These are phyloP conservation scores for Podaxis sp. DNA, from an alignment of 768 basidiomycete genomes.

Conservation along the genomic window DNA sequence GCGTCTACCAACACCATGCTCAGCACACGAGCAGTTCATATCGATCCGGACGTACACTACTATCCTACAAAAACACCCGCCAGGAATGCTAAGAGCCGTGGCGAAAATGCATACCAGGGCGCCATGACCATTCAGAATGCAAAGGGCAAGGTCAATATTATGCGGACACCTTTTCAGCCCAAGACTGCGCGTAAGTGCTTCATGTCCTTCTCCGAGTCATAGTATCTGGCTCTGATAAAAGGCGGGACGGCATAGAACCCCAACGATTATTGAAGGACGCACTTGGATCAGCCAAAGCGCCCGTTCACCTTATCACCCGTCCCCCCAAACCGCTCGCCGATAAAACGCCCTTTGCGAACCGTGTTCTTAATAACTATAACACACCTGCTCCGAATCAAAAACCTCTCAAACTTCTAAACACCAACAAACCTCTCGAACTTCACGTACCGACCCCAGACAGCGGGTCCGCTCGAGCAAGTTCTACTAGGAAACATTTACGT, in stretches of 20 bases:
- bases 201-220: neutral
- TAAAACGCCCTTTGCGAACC: slow-evolving; percentile 77
- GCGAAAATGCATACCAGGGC: slow-evolving; percentile 47
- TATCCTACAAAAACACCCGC: slow-evolving; percentile 55
- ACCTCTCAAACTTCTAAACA: slow-evolving; percentile 30
- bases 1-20: slow-evolving; percentile 27
- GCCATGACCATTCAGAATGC: slow-evolving; percentile 48
- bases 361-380: slow-evolving; percentile 22
- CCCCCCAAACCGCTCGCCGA: slow-evolving; percentile 57
- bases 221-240: neutral
- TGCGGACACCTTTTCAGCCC: slow-evolving; percentile 35
- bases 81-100: slow-evolving; percentile 37
- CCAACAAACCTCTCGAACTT: slow-evolving; percentile 16
- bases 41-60: slow-evolving; percentile 28
- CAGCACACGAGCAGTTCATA: slow-evolving; percentile 33
- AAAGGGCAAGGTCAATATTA: slow-evolving; percentile 27
- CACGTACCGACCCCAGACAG: slow-evolving; percentile 34
- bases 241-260: slow-evolving; percentile 14
- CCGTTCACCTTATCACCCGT: slow-evolving; percentile 21
- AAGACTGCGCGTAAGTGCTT: slow-evolving; percentile 29
- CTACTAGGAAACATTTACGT: slow-evolving; percentile 61
- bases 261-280: slow-evolving; percentile 21
- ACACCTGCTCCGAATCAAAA: slow-evolving; percentile 19
- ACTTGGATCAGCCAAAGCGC: slow-evolving; percentile 17
- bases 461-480: slow-evolving; percentile 56